A percentile compares a stretch with the other conserved stretches of the same genome.
Evolutionary conservation across 352 stramenopile genomes (phyloP).

Genomic region (Plasmopara muralis): DNA sequence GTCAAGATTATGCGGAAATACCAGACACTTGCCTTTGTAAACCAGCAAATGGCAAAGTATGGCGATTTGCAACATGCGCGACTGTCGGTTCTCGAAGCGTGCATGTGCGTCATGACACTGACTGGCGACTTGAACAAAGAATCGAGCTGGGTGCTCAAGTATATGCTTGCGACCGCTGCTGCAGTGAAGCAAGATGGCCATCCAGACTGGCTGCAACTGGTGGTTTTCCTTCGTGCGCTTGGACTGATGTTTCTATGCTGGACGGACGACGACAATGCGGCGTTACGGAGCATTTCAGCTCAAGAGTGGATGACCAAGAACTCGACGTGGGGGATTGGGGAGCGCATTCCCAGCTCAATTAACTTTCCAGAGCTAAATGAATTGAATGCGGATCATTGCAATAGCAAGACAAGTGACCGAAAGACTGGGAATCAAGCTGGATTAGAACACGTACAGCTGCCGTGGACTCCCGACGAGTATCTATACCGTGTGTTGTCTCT

Average conservation of each 20-base stretch:
- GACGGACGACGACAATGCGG: constrained; percentile 59
- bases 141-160: constrained; percentile 58
- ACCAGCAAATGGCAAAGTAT: constrained; percentile 40
- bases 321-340: constrained; percentile 60
- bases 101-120: constrained; percentile 48
- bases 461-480: constrained; percentile 80
- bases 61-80: constrained; percentile 40
- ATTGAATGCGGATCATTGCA: constrained; percentile 55
- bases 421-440: constrained; percentile 12
- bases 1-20: constrained; percentile 72
- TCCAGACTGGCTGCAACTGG: constrained; percentile 76
- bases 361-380: constrained; percentile 54
- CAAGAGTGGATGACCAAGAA: constrained; percentile 63
- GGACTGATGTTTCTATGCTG: constrained; percentile 74
- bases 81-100: constrained; percentile 56
- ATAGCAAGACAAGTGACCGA: constrained; percentile 10
- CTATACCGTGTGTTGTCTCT: constrained; percentile 53
- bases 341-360: constrained; percentile 51
- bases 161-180: constrained; percentile 61
- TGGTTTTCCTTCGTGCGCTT: constrained; percentile 62
- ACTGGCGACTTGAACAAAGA: constrained; percentile 41
- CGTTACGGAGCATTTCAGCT: constrained; percentile 59
- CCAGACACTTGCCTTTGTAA: constrained; percentile 52
- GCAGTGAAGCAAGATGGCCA: constrained; percentile 59
- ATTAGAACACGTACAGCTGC: constrained; percentile 41